Evolutionary conservation across 495 filamentous ascomycete genomes (phyloP).

Genomic region (Penicillium longicatenatum): DNA sequence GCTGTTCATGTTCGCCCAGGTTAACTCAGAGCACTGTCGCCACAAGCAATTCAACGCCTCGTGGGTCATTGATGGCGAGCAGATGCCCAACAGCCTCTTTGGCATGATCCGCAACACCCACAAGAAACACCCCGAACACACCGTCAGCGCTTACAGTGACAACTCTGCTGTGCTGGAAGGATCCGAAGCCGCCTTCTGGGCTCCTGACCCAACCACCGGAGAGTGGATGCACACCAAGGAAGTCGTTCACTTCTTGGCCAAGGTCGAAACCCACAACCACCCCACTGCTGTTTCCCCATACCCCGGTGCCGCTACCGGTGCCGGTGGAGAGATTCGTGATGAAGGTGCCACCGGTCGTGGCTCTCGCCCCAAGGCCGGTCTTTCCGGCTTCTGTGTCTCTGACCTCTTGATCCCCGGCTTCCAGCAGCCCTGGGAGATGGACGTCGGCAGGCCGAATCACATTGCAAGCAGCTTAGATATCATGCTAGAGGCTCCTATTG

Average conservation of each 20-base stretch:
- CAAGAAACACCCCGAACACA: slow-evolving; percentile 70
- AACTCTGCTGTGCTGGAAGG: slow-evolving; percentile 94
- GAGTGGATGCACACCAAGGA: slow-evolving; percentile 90
- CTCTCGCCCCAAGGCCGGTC: slow-evolving; percentile 89
- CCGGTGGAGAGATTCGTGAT: slow-evolving; percentile 92
- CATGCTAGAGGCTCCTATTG: slow-evolving; percentile 95
- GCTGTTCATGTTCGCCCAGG: slow-evolving; percentile 98
- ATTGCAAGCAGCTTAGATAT: slow-evolving; percentile 93
- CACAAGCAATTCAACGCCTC: slow-evolving; percentile 93
- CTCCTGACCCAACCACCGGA: slow-evolving; percentile 78
- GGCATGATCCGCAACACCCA: slow-evolving; percentile 96
- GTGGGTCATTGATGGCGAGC: slow-evolving; percentile 92
- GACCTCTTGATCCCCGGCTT: slow-evolving; percentile 86
- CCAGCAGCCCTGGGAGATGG: slow-evolving; percentile 82
- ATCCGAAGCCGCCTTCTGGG: slow-evolving; percentile 74
- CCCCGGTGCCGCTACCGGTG: slow-evolving; percentile 86
- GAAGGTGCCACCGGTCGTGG: slow-evolving; percentile 93
- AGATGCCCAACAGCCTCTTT: slow-evolving; percentile 79
- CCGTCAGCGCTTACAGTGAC: slow-evolving; percentile 94
- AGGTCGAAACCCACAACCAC: slow-evolving; percentile 98
- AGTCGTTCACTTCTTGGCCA: slow-evolving; percentile 81
- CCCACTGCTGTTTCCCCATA: slow-evolving; percentile 91
- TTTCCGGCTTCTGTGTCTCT: slow-evolving; percentile 91
- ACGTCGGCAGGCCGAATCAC: slow-evolving; percentile 86
- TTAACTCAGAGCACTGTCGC: slow-evolving; percentile 65